Evolutionary conservation across 805 yeast genomes (phyloP).

Genomic region (Debaryomyces tyrocola): DNA sequence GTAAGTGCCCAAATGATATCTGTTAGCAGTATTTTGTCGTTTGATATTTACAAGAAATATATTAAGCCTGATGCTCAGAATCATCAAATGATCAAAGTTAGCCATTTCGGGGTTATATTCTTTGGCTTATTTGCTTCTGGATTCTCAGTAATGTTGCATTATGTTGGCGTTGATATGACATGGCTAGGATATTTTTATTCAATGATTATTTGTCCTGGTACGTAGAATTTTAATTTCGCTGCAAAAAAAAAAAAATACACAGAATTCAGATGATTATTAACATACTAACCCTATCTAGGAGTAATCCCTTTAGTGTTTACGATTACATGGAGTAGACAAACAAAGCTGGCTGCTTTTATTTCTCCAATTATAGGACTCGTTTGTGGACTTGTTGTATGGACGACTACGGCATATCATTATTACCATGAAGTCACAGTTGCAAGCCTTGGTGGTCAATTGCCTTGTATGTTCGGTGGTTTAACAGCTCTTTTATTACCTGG

Average conservation of each 20-base stretch:
- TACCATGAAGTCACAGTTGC: constrained; percentile 26
- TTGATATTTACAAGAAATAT: constrained; percentile 47
- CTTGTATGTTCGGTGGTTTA: constrained; percentile 34
- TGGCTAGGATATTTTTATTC: constrained; percentile 35
- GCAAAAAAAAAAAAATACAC: not conserved
- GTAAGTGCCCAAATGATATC: constrained; percentile 42
- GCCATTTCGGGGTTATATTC: constrained; percentile 42
- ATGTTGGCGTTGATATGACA: constrained; percentile 27
- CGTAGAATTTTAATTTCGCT: not conserved
- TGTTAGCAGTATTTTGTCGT: constrained; percentile 42
- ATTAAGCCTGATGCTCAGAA: constrained; percentile 44
- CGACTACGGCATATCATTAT: constrained; percentile 25
- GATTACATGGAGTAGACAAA: constrained; percentile 34
- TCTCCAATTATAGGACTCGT: constrained; percentile 31
- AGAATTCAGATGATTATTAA: not conserved
- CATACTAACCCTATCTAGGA: constrained; percentile 9
- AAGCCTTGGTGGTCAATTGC: constrained; percentile 29
- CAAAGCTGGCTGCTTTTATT: constrained; percentile 26
- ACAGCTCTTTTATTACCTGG: constrained; percentile 35
- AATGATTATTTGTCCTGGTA: constrained; percentile 36
- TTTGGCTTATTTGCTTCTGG: constrained; percentile 38
- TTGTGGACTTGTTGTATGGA: constrained; percentile 31
- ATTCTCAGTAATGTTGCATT: constrained; percentile 37
- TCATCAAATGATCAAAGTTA: constrained; percentile 37
- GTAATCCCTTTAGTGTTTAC: constrained; percentile 35